Evolutionary conservation across 2,329 filamentous ascomycete genomes (phyloP), one percentile per base, ranked within the genome.

Genomic region (Neonectria ditissima): DNA sequence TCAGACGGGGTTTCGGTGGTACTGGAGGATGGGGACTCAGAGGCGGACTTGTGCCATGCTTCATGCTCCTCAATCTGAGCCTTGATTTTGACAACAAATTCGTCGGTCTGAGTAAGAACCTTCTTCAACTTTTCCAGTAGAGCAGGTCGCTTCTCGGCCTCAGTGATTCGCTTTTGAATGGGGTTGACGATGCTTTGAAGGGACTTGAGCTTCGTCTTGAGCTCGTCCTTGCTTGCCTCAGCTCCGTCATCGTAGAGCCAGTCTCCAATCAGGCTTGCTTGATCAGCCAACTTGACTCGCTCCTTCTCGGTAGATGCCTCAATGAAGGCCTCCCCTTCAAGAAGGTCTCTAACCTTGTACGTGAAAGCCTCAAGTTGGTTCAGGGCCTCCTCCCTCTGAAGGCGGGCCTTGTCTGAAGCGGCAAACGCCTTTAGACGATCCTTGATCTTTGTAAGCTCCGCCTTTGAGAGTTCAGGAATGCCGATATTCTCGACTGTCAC

Each of bases 351-450:
- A 28, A 92, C 87, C 74, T 89, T 91, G 84, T 99, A 99, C 14
- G 95, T 97, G 79, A 92, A 98, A 13, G 87, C 91, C 79, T 99
- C 96, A n/a, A 99, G 88, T 68, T 92, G 91, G 80, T 98, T 99
- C 61, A 97, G 83, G 1, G 92, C 89, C 77, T 97, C 95, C 76
- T 97, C 94, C 32, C 94, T 89, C 62, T 89, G 83, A 37, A 89
- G 81, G 54, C 94, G 91, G 28, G 91, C 88, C 69, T 87, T 87
- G 79, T 99, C 96, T 2, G 95, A 97, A 26, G 87, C 84, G 69
- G 97, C 93, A 73, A 99, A 98, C 5, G 93, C 91, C 73, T 89
- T 86, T 45, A 99, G 87, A 47, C 93, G 91, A 70, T 92, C 86
- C 76, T 91, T 90, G 78, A 85, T 72, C 73, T 83, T 78, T 67